Percentiles rank a stretch among this genome's conserved stretches.
These are phyloP conservation scores for Termitomyces sp. DNA, from an alignment of 768 basidiomycete genomes.

Conservation along the genomic window DNA sequence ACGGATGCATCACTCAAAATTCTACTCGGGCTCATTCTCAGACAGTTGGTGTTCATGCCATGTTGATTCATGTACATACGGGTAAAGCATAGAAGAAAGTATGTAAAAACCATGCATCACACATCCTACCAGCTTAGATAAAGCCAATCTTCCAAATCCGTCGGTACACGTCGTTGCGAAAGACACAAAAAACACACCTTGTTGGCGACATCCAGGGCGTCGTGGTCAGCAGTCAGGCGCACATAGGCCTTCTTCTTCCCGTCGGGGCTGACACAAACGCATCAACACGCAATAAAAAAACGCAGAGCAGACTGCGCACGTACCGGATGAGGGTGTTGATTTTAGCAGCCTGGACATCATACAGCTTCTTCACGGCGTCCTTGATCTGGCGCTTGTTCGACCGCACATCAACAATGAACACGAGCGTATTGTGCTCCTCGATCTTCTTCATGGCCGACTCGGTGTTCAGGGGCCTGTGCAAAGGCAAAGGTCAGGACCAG, in stretches of 20 bases:
- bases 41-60: conserved; percentile 8
- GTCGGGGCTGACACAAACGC: conserved; percentile 61
- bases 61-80: conserved; percentile 15
- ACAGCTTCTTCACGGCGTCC: conserved; percentile 99
- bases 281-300: background rate
- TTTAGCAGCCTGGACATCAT: conserved; percentile 94
- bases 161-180: background rate
- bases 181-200: conserved; percentile 50
- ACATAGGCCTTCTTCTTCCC: conserved; percentile 99
- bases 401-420: conserved; percentile 94
- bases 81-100: conserved; percentile 9
- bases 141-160: conserved; percentile 70
- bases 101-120: conserved; percentile 9
- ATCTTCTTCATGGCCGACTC: conserved; percentile 99
- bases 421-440: conserved; percentile 98
- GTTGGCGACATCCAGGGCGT: conserved; percentile 96
- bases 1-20: background rate
- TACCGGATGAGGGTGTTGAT: conserved; percentile 98
- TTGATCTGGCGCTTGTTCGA: conserved; percentile 99
- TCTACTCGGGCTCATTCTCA: background rate
- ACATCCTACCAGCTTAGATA: conserved; percentile 50
- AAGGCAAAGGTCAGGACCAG: background rate
- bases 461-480: conserved; percentile 76
- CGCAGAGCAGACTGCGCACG: conserved; percentile 18
- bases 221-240: conserved; percentile 90